Evolutionary conservation across 2,329 filamentous ascomycete genomes (phyloP), one percentile per base, ranked within the genome.

Genomic region (Moelleriella libera): DNA sequence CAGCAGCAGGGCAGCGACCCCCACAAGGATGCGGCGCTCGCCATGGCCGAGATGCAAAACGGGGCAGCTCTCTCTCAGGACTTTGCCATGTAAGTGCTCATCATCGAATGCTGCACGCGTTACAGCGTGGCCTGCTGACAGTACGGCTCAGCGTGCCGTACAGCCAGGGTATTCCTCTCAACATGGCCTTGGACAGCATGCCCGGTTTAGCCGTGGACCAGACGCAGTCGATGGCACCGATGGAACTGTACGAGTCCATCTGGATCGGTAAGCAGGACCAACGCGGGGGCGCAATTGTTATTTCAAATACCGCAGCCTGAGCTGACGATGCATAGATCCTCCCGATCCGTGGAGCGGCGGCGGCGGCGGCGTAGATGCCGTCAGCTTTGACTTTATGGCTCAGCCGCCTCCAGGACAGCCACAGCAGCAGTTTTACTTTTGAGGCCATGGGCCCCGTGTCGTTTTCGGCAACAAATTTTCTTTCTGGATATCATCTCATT

Each of bases 221-320:
- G 12, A 67, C 72, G 3, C 66, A 76, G 34, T 75, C 78, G 53
- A 77, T 82, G 69, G 79, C 78, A 39, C 79, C 79, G 1, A 78
- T 83, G 76, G 79, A 83, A 50, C 63, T 83, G 1, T 83, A 81
- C 57, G 78, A 82, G 55, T 80, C 77, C 4, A 83, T 83, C 43
- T 82, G 81, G 65, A 81, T 77, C 71, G 78, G 78, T 81, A 63
- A 60, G 75, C 67, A 21, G 21, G 21, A 21, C 21, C 21, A 21
- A 21, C 21, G 21, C 21, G n/a, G n/a, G n/a, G n/a, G n/a, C n/a
- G n/a, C n/a, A n/a, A n/a, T 14, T 8, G 31, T 32, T 51, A 28
- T 12, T 28, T 3, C 21, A 21, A 21, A 21, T 21, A 21, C 21
- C 21, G 21, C 3, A 21, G 21, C 21, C 21, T 21, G 21, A 21